These are phyloP conservation scores for Echinosphaeria canescens DNA, from an alignment of 2,329 filamentous ascomycete genomes.

Conservation along the genomic window DNA sequence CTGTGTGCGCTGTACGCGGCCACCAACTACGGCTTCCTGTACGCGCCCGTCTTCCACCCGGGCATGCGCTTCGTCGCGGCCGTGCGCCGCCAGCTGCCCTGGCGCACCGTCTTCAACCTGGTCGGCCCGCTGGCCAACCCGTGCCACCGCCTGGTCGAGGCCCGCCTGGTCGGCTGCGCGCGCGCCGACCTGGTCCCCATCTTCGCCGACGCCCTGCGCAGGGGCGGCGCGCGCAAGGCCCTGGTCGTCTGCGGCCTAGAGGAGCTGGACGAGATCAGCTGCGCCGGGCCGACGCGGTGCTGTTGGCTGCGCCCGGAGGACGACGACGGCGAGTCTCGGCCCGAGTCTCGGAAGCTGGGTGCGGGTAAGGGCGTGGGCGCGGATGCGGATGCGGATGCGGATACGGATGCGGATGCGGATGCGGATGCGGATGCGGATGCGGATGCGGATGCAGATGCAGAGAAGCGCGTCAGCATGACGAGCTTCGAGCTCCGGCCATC, in stretches of 20 bases:
- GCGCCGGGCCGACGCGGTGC: conserved; percentile 71
- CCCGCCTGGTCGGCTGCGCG: conserved; percentile 82
- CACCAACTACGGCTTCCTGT: conserved; percentile 89
- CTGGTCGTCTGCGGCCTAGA: conserved; percentile 86
- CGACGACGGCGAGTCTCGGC: too few species aligned
- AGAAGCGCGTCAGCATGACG: conserved; percentile 31
- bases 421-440: too few species aligned
- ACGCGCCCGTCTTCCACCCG: conserved; percentile 88
- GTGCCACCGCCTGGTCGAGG: conserved; percentile 65
- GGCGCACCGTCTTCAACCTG: conserved; percentile 95
- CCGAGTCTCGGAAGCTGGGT: too few species aligned
- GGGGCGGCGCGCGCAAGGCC: conserved; percentile 61
- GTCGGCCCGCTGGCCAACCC: conserved; percentile 86
- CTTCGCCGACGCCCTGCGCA: conserved; percentile 65
- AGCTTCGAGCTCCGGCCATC: conserved; percentile 58
- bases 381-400: too few species aligned
- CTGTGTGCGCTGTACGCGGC: conserved; percentile 51
- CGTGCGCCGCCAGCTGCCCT: conserved; percentile 71
- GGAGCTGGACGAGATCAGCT: conserved; percentile 88
- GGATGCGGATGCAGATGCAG: conserved; percentile 8
- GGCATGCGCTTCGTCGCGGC: conserved; percentile 80
- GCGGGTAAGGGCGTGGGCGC: too few species aligned
- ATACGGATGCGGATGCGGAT: too few species aligned
- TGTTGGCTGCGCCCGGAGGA: conserved; percentile 54
- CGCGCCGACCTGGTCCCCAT: conserved; percentile 70